phyloP scores from a whole-genome alignment of 2,329 filamentous ascomycete species.

The Epichloe sibirici region DNA sequence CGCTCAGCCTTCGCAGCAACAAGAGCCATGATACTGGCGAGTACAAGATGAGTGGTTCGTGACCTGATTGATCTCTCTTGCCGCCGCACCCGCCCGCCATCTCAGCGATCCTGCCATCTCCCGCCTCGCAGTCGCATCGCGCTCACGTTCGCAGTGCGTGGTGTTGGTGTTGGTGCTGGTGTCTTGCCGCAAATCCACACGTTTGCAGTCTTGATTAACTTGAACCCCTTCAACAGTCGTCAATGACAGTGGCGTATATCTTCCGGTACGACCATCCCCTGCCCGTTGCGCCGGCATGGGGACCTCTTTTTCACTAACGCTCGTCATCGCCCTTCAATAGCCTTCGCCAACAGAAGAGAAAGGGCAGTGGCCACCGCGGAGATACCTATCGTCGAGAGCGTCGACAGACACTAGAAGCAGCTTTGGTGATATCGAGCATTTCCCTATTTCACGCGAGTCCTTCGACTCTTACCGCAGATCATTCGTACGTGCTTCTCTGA shows the following conservation, averaged over 20 bases:
- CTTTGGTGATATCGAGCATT: slow-evolving; percentile 76
- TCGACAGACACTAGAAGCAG: slow-evolving; percentile 48
- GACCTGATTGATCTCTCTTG: neutral
- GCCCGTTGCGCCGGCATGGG: neutral
- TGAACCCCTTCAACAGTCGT: slow-evolving; percentile 50
- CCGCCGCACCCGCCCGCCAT: slow-evolving; percentile 2
- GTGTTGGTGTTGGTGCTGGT: neutral
- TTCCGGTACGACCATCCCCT: slow-evolving; percentile 51
- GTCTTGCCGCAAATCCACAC: slow-evolving; percentile 13
- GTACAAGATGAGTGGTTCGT: slow-evolving; percentile 70
- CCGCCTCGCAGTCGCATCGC: neutral
- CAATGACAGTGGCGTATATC: slow-evolving; percentile 88
- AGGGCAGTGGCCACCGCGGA: slow-evolving; percentile 54
- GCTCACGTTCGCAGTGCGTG: neutral
- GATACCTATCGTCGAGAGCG: slow-evolving; percentile 37
- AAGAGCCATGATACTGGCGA: slow-evolving; percentile 54
- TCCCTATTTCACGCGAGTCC: slow-evolving; percentile 89
- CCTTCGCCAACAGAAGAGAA: slow-evolving; percentile 86
- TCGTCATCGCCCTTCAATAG: slow-evolving; percentile 24
- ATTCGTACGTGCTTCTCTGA: slow-evolving; percentile 54
- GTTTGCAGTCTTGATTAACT: slow-evolving; percentile 1
- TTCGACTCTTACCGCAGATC: slow-evolving; percentile 95
- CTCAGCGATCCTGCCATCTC: neutral
- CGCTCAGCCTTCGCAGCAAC: slow-evolving; percentile 48
- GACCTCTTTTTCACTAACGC: slow-evolving; percentile 5